Conservation (phyloP, 345 rosid species). For the Luvunga scandens region DNA sequence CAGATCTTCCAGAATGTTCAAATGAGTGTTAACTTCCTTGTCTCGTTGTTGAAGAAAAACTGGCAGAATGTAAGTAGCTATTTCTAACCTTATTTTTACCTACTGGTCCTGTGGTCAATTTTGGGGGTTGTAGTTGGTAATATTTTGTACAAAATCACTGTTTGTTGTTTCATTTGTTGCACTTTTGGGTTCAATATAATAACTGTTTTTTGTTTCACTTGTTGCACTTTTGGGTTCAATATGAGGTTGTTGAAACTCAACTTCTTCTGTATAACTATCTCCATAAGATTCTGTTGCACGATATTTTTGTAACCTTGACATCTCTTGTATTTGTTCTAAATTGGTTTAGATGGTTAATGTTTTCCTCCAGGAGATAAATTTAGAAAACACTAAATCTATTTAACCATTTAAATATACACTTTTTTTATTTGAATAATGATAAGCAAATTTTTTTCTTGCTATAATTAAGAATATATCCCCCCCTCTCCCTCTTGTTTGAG, state of each 20-base stretch:
- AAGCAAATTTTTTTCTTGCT: neutral
- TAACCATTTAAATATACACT: no score
- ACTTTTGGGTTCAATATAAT: neutral
- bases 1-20: constrained; percentile 85
- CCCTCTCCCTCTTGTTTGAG: no score
- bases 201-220: neutral
- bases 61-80: constrained; percentile 71
- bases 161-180: neutral
- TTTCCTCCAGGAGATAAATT: neutral
- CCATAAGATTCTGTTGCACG: neutral
- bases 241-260: neutral
- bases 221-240: neutral
- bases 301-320: no score
- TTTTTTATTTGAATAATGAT: neutral
- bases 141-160: no score
- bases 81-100: neutral
- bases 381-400: neutral
- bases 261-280: neutral
- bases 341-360: neutral
- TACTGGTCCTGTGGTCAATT: neutral
- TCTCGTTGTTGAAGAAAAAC: constrained; percentile 75
- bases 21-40: constrained; percentile 74
- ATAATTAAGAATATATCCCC: no score
- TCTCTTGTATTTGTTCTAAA: neutral
- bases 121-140: neutral